phyloP scores from a whole-genome alignment of 2,329 filamentous ascomycete genomes.

The Colletotrichum sp. region DNA sequence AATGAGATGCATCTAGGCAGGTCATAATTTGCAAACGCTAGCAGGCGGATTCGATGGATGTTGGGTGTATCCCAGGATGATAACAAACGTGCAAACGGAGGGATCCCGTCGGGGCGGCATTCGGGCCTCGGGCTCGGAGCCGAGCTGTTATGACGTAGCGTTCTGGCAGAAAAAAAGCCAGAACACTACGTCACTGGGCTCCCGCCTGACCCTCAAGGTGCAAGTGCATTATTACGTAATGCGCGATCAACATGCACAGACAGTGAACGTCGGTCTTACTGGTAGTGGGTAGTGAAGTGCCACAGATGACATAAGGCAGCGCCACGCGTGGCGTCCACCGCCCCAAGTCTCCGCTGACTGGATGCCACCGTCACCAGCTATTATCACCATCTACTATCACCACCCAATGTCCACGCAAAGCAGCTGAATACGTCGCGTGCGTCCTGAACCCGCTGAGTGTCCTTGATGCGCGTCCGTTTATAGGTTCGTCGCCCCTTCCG shows the following conservation, averaged over 20 bases:
- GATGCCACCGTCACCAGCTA: background rate
- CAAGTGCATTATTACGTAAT: too few species aligned
- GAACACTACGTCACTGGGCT: too few species aligned
- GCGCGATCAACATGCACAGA: too few species aligned
- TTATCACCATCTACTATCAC: background rate
- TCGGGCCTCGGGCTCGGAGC: background rate
- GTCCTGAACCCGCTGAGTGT: background rate
- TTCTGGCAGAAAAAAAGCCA: background rate
- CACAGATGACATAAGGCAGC: too few species aligned
- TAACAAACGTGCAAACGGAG: background rate
- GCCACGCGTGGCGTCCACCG: too few species aligned
- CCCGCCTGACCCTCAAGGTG: too few species aligned
- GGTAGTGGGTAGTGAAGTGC: too few species aligned
- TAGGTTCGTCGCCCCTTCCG: background rate
- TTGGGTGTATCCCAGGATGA: background rate
- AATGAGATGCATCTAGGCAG: background rate
- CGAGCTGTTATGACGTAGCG: background rate
- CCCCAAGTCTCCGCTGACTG: background rate
- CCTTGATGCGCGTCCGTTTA: background rate
- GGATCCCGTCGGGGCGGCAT: background rate
- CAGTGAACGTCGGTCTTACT: too few species aligned
- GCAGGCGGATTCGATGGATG: background rate
- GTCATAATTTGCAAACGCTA: background rate
- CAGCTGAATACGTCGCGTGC: background rate
- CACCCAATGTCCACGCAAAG: background rate